Evolutionary conservation across 768 basidiomycete genomes (phyloP), one percentile per base, ranked within the genome.

Genomic region (Suillus ampliporus): DNA sequence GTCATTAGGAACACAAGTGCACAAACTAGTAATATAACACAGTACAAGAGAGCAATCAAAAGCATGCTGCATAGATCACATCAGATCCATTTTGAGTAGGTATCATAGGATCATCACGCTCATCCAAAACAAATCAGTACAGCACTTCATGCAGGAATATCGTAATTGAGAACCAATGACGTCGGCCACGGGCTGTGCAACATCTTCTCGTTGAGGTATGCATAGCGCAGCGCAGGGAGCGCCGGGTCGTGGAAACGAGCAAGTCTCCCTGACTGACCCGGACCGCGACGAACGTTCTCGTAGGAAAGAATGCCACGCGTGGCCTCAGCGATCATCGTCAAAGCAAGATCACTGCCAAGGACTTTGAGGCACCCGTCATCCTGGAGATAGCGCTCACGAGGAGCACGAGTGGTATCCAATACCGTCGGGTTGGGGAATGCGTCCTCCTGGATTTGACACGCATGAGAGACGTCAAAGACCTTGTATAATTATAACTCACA

Each of bases 161-260:
- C 74, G 21, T 76, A 76, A 78, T 86, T 77, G 40, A 92, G 69
- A 31, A 86, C 76, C 82, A 93, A 77, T 2, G 86, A 85, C 8
- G 82, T 84, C 1, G 91, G 89, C 90, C 90, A 92, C 19, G 89
- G 85, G 5, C 78, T 78, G 13, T 83, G 77, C n/a, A 77, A 59
- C 68, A 86, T 82, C 1, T 79, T 72, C 1, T 71, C 68, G 61
- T 85, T 82, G 63, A 93, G 76, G 72, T 91, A 92, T 59, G 81
- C 79, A 67, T 82, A 82, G 11, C 76, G 77, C 26, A 86, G 73
- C 52, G 85, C 81, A 5, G 81, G 85, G 48, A 82, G 77, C 43
- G 79, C 76, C 3, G 68, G 64, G 58, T 86, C 81, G 56, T 78
- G 70, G 80, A 86, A 90, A 58, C 89, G 80, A 61, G 83, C 82